These are phyloP conservation scores for Tetratostichococcus sp. DNA, from an alignment of 139 green algal species.

Conservation along the genomic window DNA sequence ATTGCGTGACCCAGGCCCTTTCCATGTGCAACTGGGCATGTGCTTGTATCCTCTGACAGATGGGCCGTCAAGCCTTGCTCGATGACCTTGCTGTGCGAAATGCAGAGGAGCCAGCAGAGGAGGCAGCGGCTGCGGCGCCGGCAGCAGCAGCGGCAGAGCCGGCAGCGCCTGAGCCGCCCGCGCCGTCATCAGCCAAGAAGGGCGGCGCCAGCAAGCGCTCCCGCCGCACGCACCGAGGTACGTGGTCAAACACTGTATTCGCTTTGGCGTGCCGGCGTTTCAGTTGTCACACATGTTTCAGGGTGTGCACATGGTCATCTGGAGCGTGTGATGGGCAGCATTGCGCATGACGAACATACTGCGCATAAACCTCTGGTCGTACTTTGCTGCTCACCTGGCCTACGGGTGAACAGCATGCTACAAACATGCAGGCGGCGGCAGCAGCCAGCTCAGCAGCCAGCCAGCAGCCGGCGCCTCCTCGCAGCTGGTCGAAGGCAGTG, in stretches of 20 bases:
- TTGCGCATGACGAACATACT: too few relatives aligned
- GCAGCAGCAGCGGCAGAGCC: not conserved
- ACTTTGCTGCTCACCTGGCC: too few relatives aligned
- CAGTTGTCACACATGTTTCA: too few relatives aligned
- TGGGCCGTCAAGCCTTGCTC: too few relatives aligned
- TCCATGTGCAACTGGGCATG: conserved; percentile 1
- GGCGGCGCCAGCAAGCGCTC: not conserved
- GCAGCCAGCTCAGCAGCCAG: not conserved
- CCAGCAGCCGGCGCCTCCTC: not conserved
- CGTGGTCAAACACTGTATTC: not conserved
- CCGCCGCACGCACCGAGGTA: not conserved
- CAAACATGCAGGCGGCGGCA: too few relatives aligned
- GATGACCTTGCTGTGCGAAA: too few relatives aligned
- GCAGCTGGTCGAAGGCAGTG: not conserved
- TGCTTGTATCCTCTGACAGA: too few relatives aligned
- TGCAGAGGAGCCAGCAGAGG: not conserved
- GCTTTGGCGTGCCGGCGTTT: too few relatives aligned
- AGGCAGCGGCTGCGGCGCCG: not conserved
- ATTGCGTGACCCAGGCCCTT: not conserved
- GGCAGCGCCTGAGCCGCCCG: not conserved
- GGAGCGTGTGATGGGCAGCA: too few relatives aligned
- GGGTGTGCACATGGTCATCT: too few relatives aligned
- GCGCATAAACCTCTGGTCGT: too few relatives aligned
- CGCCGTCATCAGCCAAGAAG: not conserved
- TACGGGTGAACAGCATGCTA: too few relatives aligned